Evolutionary conservation across 1,139 yeast genomes (phyloP), one percentile per base, ranked within the genome.

Genomic region (Geotrichum aggregatum): DNA sequence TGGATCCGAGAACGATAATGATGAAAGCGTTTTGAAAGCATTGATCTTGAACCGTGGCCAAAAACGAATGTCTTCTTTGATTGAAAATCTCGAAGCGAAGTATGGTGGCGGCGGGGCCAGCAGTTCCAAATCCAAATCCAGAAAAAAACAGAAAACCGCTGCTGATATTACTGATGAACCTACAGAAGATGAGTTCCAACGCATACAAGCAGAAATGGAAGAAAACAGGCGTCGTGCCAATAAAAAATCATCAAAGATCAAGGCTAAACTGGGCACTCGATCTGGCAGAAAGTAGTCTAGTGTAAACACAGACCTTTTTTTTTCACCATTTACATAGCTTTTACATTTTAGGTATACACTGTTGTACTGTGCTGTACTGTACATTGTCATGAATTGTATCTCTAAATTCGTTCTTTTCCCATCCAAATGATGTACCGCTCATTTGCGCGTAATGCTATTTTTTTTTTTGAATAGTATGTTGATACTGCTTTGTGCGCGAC

Each of bases 41-140:
- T 52, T 65, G 58, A 63, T 65, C 38, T 57, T 58, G 38, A 53
- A 56, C 22, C 56, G 63, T 4, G 62, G 60, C 18, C 52, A 61
- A 13, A 68, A 66, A 31, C 66, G 80, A 16, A 70, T 80, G 63
- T 79, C 78, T 53, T 71, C 68, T 51, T 67, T 82, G 58, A 77
- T 83, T 24, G 71, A 71, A 39, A 68, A 71, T 13, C 66, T 84
- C 56, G 85, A 83, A 60, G 70, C 73, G 22, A 83, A 84, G 66
- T 83, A 84, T 58, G 59, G 59, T 2, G 34, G n/a, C n/a, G n/a
- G n/a, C n/a, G n/a, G n/a, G n/a, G n/a, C n/a, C n/a, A n/a, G n/a
- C n/a, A n/a, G n/a, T n/a, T n/a, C 18, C 11, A 57, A 56, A 30
- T 57, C 57, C 31, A 51, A 51, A 13, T 65, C 64, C 50, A 71